Base-by-base conservation (phyloP, 805 yeast species). In the Myxozyma lipomycoides region DNA sequence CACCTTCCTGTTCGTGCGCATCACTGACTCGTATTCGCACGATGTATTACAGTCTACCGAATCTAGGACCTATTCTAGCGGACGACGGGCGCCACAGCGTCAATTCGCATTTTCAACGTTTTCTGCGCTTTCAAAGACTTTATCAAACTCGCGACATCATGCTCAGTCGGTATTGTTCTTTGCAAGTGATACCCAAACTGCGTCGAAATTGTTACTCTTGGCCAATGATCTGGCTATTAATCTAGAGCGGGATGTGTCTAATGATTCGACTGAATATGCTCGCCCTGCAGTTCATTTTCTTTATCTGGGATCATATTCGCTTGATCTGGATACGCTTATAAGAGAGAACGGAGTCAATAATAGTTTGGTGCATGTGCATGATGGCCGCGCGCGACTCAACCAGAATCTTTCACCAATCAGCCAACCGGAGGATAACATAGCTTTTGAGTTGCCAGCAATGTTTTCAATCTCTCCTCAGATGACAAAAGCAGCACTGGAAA, bases 221-320 rank as follows among this genome's bases (percentile, higher is more conserved):
- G 57, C 59, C 17, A 28, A 40, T 5, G 59, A 55, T 30, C 47
- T 48, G 15, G 59, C 59, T 1, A 15, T 7, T 4, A 36, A 50
- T 9, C 24, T 36, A 15, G 38, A 37, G 12, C 9, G 9, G 12
- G 18, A 15, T 21, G 6, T n/a, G 6, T 15, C 6, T 10, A 21
- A 15, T 7, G n/a, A 7, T 12, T 10, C 18, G 12, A 15, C 12
- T 6, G 19, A 35, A 6, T 35, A 35, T 15, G 15, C 6, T 9
- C 7, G 9, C 6, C 32, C 51, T 10, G 39, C 21, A 6, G 51
- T 55, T 24, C 53, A 51, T 28, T 21, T 55, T 7, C 19, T 55
- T 10, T 55, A 43, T 25, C 28, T 52, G 49, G 59, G 59, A 6
- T 48, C 59, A 10, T 55, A 55, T 19, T 49, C 56, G 5, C 45